Evolutionary conservation across 2,329 filamentous ascomycete genomes (phyloP), one percentile per base, ranked within the genome.

Genomic region (Trichophyton mentagrophytes): DNA sequence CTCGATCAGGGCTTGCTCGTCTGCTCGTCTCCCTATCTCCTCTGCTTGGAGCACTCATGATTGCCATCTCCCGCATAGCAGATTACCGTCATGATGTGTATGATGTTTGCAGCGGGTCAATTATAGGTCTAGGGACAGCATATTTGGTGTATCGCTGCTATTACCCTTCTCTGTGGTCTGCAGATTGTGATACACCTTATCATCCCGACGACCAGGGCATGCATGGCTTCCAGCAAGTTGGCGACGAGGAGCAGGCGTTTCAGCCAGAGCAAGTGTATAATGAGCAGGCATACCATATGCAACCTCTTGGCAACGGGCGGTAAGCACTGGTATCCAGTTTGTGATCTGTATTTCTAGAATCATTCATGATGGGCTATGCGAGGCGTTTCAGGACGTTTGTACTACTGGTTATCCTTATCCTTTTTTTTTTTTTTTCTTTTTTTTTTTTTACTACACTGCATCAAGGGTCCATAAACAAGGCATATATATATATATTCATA

Each of bases 31-130:
- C 80, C 2, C 70, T 85, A 1, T 71, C 77, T 2, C 83, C 83
- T 9, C 67, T 85, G 8, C 67, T 85, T 0, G 80, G 78, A 47
- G 83, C 83, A 2, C 72, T 79, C 1, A 68, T 86, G 69, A 82
- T 86, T 61, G 83, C 83, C 0, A 80, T 84, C 46, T 83, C 80
- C 3, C 75, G 83, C n/a, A 73, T 83, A 40, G 82, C 83, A 62
- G 83, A 86, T 66, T 86, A 86, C 67, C 74, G 83, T 27, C 83
- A 86, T 63, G 83, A 85, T 69, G 80, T 85, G 1, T 84, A 80
- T 61, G 83, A 86, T 69, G 82, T 86, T 3, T 80, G 79, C 2
- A 74, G 73, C 5, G 83, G 83, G 0, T 79, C 77, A 15, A 59
- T 80, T 20, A 67, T 86, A 5, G 83, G 84, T 0, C 73, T 83